Base-by-base conservation (phyloP, 495 filamentous ascomycete genomes). In the Penicillium canariense region DNA sequence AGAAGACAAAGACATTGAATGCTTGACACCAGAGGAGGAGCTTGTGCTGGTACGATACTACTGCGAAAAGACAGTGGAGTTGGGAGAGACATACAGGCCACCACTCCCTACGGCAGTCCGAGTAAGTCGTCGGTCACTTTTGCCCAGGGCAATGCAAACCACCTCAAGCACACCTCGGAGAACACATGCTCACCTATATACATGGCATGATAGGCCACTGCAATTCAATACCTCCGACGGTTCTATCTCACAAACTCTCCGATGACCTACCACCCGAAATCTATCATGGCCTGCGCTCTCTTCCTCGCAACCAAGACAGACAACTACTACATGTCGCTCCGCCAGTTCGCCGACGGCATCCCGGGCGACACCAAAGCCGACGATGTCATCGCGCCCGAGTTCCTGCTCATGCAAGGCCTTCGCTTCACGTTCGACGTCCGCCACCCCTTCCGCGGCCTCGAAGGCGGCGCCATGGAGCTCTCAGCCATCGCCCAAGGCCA, bases 281-380 rank as follows among this genome's bases (percentile, higher is more conserved):
- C 85, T 50, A 91, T 98, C 67, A 83, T 95, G 61, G 83, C 87
- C 25, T 88, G 90, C 31, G 87, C 90, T 34, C 80, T 98, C 54
- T 97, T 93, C 79, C 85, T 98, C 54, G 90, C 88, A 20, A 90
- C 85, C 50, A 98, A 98, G 70, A 90, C 89, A 3, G 95, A 98
- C 62, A 88, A 87, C 60, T 80, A 85, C 66, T 90, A 91, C 67
- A 82, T 86, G 40, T 81, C 84, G 15, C 82, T 96, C 12, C 74
- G 77, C 7, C 80, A 86, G 67, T 92, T 83, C 63, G 81, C 75
- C 34, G 68, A 67, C 4, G 83, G 80, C 9, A 82, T 94, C 36
- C 78, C 80, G 10, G 84, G 82, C 28, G 84, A 81, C 15, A 87
- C 81, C 26, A 61, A 67, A 6, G 73, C 81, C 15, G 90, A 94